Evolutionary conservation across 768 basidiomycete species (phyloP), one percentile per base, ranked within the genome.

Genomic region (Tylopilus subfusipes): DNA sequence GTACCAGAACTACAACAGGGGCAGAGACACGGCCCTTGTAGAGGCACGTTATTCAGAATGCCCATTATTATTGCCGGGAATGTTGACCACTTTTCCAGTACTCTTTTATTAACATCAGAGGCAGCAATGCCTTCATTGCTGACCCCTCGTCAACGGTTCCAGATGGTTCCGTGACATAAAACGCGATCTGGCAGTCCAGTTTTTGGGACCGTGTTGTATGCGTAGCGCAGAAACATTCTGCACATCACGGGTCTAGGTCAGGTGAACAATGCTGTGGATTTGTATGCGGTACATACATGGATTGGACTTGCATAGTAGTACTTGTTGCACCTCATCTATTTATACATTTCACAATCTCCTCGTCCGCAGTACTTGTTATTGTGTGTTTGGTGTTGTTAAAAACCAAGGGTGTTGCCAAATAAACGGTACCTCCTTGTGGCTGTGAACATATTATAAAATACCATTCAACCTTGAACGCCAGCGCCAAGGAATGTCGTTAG

Each of bases 1-100:
- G 19, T 83, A 83, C 61, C 76, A 77, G 52, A 83, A 82, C 59
- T 82, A 82, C 64, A 81, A 82, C 61, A 73, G 65, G 53, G 73
- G 73, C 5, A 68, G 67, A 21, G 74, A 69, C 2, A 64, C 78
- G 14, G 78, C 81, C 52, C 74, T 83, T 14, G 78, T 76, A 7
- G 82, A 82, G 74, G 80, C 79, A 57, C 34, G 71, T 42, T 30
- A 9, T 33, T 9, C 14, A 11, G 2, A 2, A n/a, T 54, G 5
- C 4, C 0, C 11, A 4, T 36, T 30, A 12, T 31, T 18, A 5
- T 50, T n/a, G 24, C 19, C 12, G 0, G 12, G 19, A 18, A 36
- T 46, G n/a, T 38, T 62, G 40, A 63, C 45, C 21, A 5, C 10
- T 22, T 51, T 42, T 21, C 9, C 48, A 80, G 78, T 82, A 81